Conservation (phyloP, 352 stramenopile species). For the Phytophthora litchii region DNA sequence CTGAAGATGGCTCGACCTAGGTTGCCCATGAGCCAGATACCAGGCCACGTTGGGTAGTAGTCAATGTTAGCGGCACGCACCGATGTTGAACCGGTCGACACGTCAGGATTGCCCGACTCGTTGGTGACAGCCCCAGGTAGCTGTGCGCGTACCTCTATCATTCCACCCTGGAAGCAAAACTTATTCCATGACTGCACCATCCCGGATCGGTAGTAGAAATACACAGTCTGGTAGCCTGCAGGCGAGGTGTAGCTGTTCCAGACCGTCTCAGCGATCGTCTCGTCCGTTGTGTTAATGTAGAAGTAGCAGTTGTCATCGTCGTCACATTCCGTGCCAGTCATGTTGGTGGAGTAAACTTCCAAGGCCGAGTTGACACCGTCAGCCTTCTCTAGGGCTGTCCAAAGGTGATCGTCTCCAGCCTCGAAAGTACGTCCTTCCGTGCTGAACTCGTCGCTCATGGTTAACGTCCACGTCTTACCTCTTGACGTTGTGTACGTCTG, state of each 20-base stretch:
- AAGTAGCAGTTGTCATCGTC: slow-evolving; percentile 51
- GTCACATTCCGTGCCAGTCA: slow-evolving; percentile 46
- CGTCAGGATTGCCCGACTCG: slow-evolving; percentile 50
- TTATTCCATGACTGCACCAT: slow-evolving; percentile 84
- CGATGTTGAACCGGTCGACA: slow-evolving; percentile 7
- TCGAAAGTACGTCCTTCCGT: slow-evolving; percentile 76
- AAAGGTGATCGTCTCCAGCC: slow-evolving; percentile 92
- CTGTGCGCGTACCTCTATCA: slow-evolving; percentile 87
- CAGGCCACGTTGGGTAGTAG: slow-evolving; percentile 26
- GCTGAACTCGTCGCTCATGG: slow-evolving; percentile 59
- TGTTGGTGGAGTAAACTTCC: slow-evolving; percentile 91
- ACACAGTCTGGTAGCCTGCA: slow-evolving; percentile 28
- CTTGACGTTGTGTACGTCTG: slow-evolving; percentile 25
- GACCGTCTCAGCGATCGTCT: slow-evolving; percentile 40
- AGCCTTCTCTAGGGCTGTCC: slow-evolving; percentile 87
- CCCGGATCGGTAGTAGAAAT: slow-evolving; percentile 30
- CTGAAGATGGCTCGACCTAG: slow-evolving; percentile 20
- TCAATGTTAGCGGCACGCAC: slow-evolving; percentile 21
- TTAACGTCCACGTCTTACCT: slow-evolving; percentile 60
- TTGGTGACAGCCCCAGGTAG: slow-evolving; percentile 35
- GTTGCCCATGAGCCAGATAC: slow-evolving; percentile 25
- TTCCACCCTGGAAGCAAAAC: slow-evolving; percentile 52
- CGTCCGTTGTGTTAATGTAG: slow-evolving; percentile 49
- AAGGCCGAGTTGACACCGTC: slow-evolving; percentile 82
- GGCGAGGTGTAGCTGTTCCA: slow-evolving; percentile 49